phyloP scores from a whole-genome alignment of 441 rosid genomes.

The Geranium incanum region DNA sequence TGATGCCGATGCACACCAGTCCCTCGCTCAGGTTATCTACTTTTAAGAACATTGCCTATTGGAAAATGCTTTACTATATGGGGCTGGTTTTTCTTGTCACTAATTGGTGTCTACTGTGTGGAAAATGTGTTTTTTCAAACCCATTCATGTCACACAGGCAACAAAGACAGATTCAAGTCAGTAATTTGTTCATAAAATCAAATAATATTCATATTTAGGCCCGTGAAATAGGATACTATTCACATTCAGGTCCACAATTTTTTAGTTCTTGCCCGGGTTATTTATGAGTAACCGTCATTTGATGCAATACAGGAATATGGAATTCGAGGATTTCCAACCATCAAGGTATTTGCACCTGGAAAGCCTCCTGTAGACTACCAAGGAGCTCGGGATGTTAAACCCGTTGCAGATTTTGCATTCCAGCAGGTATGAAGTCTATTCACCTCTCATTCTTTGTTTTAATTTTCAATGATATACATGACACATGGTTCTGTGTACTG shows the following conservation, averaged over 20 bases:
- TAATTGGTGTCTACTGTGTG: neutral
- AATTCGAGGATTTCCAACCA: constrained; percentile 85
- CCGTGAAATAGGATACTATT: neutral
- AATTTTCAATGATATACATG: neutral
- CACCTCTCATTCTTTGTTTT: neutral
- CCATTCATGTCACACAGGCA: neutral
- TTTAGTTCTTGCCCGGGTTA: neutral
- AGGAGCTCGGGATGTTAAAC: constrained; percentile 92
- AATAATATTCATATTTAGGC: neutral
- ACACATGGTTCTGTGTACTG: neutral
- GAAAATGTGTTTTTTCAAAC: neutral
- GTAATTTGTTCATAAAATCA: neutral
- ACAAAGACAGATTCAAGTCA: neutral
- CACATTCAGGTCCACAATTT: neutral
- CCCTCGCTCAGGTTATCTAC: constrained; percentile 73
- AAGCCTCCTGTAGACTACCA: constrained; percentile 87
- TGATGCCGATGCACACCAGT: constrained; percentile 91
- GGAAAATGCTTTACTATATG: neutral
- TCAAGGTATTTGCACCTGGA: constrained; percentile 87
- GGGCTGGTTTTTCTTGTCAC: neutral
- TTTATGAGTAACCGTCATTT: constrained; percentile 11
- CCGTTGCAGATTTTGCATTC: constrained; percentile 79
- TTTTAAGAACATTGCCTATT: neutral
- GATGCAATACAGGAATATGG: constrained; percentile 67
- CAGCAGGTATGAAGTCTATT: constrained; percentile 53